A percentile compares a stretch with the other conserved stretches of the same genome.
Evolutionary conservation across 345 rosid genomes (phyloP).

Genomic region (Erysimum cheiranthoides): DNA sequence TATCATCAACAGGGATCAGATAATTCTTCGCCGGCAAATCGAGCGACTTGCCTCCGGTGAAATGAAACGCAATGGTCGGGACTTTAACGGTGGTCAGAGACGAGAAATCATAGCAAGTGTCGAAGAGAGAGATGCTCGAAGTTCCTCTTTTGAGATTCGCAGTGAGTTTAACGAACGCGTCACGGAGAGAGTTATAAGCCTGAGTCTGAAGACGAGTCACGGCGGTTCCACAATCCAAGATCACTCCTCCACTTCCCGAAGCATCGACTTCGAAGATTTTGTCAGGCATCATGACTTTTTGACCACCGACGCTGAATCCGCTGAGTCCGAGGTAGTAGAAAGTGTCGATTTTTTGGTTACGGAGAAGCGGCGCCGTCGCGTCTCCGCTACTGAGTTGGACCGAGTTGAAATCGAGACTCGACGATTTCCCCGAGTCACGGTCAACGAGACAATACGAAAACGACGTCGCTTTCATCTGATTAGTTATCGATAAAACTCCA

Average conservation of each 20-base stretch:
- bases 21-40: constrained; percentile 82
- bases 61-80: constrained; percentile 79
- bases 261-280: constrained; percentile 66
- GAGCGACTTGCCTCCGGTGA: constrained; percentile 60
- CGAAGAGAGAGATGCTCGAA: constrained; percentile 70
- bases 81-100: constrained; percentile 64
- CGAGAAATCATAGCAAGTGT: constrained; percentile 89
- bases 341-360: constrained; percentile 69
- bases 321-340: constrained; percentile 81
- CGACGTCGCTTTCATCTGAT: constrained; percentile 76
- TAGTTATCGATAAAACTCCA: constrained; percentile 75
- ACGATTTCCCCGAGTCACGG: constrained; percentile 70
- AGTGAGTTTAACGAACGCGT: constrained; percentile 61
- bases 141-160: constrained; percentile 48
- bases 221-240: constrained; percentile 94
- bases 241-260: constrained; percentile 80
- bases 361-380: constrained; percentile 65
- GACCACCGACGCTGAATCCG: constrained; percentile 91
- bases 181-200: constrained; percentile 81
- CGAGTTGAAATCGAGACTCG: constrained; percentile 87
- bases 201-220: constrained; percentile 78
- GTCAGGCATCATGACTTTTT: constrained; percentile 58
- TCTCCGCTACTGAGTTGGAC: constrained; percentile 46
- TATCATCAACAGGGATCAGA: constrained; percentile 68
- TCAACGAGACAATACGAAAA: constrained; percentile 91